Evolutionary conservation across 768 basidiomycete species (phyloP), one percentile per base, ranked within the genome.

Genomic region (Macrolepiota albuminosa): DNA sequence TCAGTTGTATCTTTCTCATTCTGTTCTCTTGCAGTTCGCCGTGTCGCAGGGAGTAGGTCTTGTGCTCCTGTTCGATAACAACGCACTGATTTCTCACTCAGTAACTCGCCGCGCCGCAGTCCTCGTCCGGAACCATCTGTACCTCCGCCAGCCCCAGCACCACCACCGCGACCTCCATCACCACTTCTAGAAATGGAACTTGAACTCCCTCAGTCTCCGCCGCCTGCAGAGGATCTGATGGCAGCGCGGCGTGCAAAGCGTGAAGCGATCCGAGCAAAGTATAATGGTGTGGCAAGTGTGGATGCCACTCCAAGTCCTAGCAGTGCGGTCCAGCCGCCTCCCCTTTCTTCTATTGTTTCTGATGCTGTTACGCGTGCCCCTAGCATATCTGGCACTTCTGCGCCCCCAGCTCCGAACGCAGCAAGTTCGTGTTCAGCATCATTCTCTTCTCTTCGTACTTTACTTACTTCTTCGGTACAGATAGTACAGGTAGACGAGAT

Each of bases 261-360:
- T 33, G 84, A 84, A 60, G 91, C 88, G 9, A 93, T 95, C 57
- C 75, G 90, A 46, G 91, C 89, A 57, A 93, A 91, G 72, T 89
- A 91, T 72, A 66, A 77, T 6, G 82, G 81, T 16, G 72, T 78
- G 57, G 71, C 76, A 57, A 81, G 78, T 61, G 72, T 75, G 57
- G 79, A 80, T 64, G 69, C 77, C 63, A 83, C 81, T 62, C 81
- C 83, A 39, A 84, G 83, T 67, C 83, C 84, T 75, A 85, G 84
- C 73, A 88, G 86, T 86, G 85, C 86, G 84, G 83, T 84, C 69
- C 82, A 84, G 67, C 86, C 85, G 84, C 85, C 85, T 82, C 78
- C 79, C 70, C 74, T 77, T 72, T 69, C 78, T 73, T 78, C 82
- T 56, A 67, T 76, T 67, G 69, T 82, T 78, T 87, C 87, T 88